Evolutionary conservation across 495 filamentous ascomycete species (phyloP), one percentile per base, ranked within the genome.

Genomic region (Hypoxylon crocopeplum): DNA sequence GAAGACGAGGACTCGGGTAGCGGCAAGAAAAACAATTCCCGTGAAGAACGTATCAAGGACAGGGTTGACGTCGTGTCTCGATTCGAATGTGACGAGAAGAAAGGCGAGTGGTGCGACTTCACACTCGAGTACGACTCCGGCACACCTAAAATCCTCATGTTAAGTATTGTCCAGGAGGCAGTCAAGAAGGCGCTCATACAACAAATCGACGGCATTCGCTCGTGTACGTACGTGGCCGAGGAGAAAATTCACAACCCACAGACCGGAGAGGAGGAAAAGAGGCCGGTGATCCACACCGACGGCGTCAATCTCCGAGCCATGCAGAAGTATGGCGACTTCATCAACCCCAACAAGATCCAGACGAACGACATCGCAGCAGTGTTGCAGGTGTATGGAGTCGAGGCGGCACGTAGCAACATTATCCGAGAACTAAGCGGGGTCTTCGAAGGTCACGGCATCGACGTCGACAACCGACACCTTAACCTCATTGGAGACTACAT

Each of bases 401-500:
- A 99, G 75, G 95, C 95, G 7, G 89, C 88, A 37, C 89, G 94
- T 3, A 84, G 82, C 46, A 88, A 86, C 48, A 96, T 99, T 62
- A 86, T 98, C 46, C 82, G 82, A 32, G 94, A 99, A 77, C 86
- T 98, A 72, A 83, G 86, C 44, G 82, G 81, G 56, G 92, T 98
- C 52, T 99, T 99, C 83, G 78, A 82, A 50, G 85, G 86, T 73
- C 93, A 99, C 85, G 90, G 89, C 70, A 99, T 99, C 78, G 84
- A 80, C 53, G 94, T 99, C 56, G 92, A 99, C 69, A 84, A 88
- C 48, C 86, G 94, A 53, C 94, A 99, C 75, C 75, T 99, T 62
- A 97, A 93, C 75, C 82, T 98, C 55, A 97, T 98, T 62, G 93
- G 89, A 47, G 94, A 98, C 75, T 89, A 88, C 74, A 98, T 98